phyloP scores from a whole-genome alignment of 305 asterid genomes.

The Fraxinus sp. region DNA sequence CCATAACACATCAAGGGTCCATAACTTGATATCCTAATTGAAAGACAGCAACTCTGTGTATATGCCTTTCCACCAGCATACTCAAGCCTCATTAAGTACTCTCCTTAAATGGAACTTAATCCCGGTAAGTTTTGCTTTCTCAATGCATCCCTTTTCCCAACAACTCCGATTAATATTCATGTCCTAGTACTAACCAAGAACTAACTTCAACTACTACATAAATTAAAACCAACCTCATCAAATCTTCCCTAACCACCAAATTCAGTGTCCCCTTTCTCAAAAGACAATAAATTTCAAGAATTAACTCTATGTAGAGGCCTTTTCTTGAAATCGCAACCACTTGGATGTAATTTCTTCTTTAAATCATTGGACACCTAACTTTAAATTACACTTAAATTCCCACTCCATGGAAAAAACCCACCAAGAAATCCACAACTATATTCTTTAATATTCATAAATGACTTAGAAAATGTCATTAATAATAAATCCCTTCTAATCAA shows the following conservation, averaged over 20 bases:
- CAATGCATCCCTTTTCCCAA: conserved; percentile 1
- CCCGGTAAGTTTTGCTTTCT: background rate
- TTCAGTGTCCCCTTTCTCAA: background rate
- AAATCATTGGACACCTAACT: conserved; percentile 20
- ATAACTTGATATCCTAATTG: background rate
- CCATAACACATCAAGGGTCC: background rate
- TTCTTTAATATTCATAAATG: conserved; percentile 31
- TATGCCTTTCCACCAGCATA: conserved; percentile 12
- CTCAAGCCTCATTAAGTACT: conserved; percentile 3
- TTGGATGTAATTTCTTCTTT: conserved; percentile 1
- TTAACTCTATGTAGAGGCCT: conserved; percentile 4
- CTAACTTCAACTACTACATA: background rate
- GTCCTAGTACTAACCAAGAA: background rate
- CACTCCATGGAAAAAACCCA: conserved; percentile 30
- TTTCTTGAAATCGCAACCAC: conserved; percentile 5
- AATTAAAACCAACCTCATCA: conserved; percentile 8
- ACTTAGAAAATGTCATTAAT: background rate
- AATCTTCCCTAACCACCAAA: conserved; percentile 15
- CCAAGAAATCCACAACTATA: conserved; percentile 26
- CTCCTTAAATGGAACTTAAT: conserved; percentile 1
- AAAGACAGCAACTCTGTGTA: background rate
- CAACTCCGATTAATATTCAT: background rate
- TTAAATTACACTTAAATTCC: conserved; percentile 31
- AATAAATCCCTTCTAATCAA: conserved; percentile 20
- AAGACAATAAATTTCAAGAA: conserved; percentile 20